Evolutionary conservation across 805 yeast genomes (phyloP).

Genomic region (Alloascoidea africana): DNA sequence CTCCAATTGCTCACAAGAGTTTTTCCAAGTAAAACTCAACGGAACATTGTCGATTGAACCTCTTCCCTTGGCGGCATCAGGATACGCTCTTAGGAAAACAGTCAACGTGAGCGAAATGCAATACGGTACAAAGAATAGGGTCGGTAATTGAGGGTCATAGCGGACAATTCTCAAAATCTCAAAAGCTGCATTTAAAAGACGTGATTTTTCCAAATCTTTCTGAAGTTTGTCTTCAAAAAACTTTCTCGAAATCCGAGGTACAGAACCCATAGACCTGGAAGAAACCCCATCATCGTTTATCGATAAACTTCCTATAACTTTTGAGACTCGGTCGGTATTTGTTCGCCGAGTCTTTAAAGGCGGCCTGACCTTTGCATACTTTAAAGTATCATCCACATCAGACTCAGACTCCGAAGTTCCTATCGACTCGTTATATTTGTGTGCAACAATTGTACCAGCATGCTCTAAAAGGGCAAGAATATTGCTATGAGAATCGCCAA

Average conservation of each 20-base stretch:
- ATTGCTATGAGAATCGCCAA: slow-evolving; percentile 12
- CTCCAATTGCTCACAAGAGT: slow-evolving; percentile 14
- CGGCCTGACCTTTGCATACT: slow-evolving; percentile 1
- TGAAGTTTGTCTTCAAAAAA: not conserved
- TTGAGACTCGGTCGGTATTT: not conserved
- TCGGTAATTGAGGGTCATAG: slow-evolving; percentile 13
- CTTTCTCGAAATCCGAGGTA: slow-evolving; percentile 5
- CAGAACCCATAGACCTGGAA: not conserved
- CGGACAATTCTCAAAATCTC: slow-evolving; percentile 14
- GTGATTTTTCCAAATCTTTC: slow-evolving; percentile 1
- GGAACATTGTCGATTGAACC: slow-evolving; percentile 12
- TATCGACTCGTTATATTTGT: slow-evolving; percentile 12
- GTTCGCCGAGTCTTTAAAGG: slow-evolving; percentile 3
- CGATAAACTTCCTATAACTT: slow-evolving; percentile 3
- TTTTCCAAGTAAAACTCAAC: slow-evolving; percentile 12
- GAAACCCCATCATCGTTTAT: too few relatives aligned
- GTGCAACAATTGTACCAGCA: slow-evolving; percentile 17
- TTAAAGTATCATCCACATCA: not conserved
- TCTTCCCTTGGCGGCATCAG: slow-evolving; percentile 10
- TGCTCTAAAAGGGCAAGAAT: slow-evolving; percentile 15
- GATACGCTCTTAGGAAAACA: slow-evolving; percentile 17
- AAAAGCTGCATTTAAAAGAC: slow-evolving; percentile 10
- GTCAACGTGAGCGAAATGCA: slow-evolving; percentile 19
- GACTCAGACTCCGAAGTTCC: slow-evolving; percentile 3
- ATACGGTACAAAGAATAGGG: slow-evolving; percentile 19